phyloP scores from a whole-genome alignment of 148 eudicot species.

The Vaccinium macrocarpon region DNA sequence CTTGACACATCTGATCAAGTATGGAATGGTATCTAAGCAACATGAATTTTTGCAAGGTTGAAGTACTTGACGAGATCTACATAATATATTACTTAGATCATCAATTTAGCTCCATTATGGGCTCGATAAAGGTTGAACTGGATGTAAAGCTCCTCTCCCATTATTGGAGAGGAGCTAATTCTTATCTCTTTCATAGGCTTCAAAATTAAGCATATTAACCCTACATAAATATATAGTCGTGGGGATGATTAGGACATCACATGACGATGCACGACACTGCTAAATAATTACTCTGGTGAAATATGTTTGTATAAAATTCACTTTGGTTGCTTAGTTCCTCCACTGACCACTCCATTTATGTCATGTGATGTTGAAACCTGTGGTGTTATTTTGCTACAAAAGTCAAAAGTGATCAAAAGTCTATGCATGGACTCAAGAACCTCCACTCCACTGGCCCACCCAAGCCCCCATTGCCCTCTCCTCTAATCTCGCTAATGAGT shows the following conservation, averaged over 20 bases:
- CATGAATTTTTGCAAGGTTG: too few relatives aligned
- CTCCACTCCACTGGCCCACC: slow-evolving; percentile 16
- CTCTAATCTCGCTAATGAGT: slow-evolving; percentile 23
- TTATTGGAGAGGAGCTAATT: too few relatives aligned
- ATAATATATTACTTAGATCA: too few relatives aligned
- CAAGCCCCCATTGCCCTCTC: slow-evolving; percentile 14
- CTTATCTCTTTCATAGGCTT: too few relatives aligned
- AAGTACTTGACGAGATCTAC: too few relatives aligned
- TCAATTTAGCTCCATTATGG: too few relatives aligned
- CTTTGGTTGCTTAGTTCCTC: not conserved
- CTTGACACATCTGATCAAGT: too few relatives aligned
- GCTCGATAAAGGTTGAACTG: too few relatives aligned
- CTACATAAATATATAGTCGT: not conserved
- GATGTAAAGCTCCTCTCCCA: too few relatives aligned
- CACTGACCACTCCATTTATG: not conserved
- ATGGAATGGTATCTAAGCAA: too few relatives aligned
- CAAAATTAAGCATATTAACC: not conserved
- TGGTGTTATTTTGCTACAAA: not conserved
- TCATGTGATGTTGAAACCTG: not conserved
- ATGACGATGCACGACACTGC: not conserved
- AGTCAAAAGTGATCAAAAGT: not conserved
- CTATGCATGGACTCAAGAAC: not conserved
- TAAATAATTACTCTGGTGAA: not conserved
- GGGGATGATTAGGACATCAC: not conserved
- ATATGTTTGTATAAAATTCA: not conserved